phyloP scores from a whole-genome alignment of 768 basidiomycete genomes.

The Strobilomyces echinocephalus region DNA sequence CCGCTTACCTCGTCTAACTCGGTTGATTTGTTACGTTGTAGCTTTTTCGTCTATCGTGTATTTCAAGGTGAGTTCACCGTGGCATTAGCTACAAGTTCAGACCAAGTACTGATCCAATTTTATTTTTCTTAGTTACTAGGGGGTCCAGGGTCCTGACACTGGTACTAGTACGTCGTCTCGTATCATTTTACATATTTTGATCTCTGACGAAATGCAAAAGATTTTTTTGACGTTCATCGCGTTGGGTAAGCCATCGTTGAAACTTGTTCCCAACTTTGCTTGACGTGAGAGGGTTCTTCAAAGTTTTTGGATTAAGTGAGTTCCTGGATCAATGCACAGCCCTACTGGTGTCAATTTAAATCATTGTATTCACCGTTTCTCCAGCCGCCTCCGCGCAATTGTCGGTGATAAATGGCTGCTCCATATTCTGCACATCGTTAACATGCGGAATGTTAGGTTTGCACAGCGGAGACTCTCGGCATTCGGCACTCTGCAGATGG shows the following conservation, averaged over 20 bases:
- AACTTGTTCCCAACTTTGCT: not conserved
- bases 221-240: conserved; percentile 15
- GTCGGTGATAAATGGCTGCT: conserved; percentile 11
- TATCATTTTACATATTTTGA: not conserved
- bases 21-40: conserved; percentile 4
- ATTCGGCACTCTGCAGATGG: conserved; percentile 14
- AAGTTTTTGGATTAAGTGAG: conserved; percentile 29
- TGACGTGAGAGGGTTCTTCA: conserved; percentile 10
- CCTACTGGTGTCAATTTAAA: not conserved
- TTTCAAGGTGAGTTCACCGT: conserved; percentile 18
- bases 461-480: conserved; percentile 19
- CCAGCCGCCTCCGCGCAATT: conserved; percentile 24
- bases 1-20: not conserved
- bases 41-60: conserved; percentile 24
- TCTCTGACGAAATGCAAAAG: conserved; percentile 10
- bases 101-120: not conserved
- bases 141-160: conserved; percentile 12
- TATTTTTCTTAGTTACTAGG: conserved; percentile 18
- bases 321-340: not conserved
- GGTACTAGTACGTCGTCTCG: conserved; percentile 17
- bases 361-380: not conserved
- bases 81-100: too few species aligned
- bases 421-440: not conserved
- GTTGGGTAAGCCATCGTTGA: conserved; percentile 17
- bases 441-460: conserved; percentile 15